phyloP scores from a whole-genome alignment of 1,284 basidiomycete genomes.

The Vanrija pseudolonga region DNA sequence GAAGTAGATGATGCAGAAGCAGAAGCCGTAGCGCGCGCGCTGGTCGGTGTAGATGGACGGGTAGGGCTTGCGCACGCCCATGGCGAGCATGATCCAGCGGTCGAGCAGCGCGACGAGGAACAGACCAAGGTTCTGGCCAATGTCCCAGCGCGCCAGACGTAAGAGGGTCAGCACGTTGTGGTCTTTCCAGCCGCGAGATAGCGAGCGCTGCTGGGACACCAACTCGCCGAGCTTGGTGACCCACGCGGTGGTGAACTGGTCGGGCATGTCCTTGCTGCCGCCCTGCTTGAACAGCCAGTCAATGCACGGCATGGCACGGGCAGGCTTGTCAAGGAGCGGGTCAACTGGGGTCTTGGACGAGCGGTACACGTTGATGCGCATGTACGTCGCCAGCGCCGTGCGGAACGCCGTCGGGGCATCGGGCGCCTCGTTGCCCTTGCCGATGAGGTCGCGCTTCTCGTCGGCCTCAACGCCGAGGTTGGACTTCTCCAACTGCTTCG shows the following conservation, averaged over 20 bases:
- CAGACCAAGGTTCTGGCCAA: conserved; percentile 8
- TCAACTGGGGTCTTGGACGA: not conserved
- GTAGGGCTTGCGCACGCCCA: conserved; percentile 5
- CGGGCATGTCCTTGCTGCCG: not conserved
- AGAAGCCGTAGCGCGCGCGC: conserved; percentile 12
- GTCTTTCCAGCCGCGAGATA: conserved; percentile 10
- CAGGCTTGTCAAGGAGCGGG: conserved; percentile 1
- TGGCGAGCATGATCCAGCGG: conserved; percentile 12
- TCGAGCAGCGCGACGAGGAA: conserved; percentile 14
- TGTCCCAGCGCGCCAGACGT: conserved; percentile 5
- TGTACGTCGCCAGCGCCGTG: not conserved
- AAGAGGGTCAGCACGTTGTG: conserved; percentile 11
- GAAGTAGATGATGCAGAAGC: conserved; percentile 15
- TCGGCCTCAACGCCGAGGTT: not conserved
- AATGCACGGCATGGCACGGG: conserved; percentile 2
- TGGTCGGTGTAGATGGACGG: conserved; percentile 5
- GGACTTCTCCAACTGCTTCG: not conserved
- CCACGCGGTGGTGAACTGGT: conserved; percentile 7
- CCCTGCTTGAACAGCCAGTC: conserved; percentile 10
- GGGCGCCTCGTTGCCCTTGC: not conserved
- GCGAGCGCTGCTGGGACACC: conserved; percentile 3
- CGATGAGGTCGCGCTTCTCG: not conserved
- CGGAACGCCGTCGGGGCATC: not conserved
- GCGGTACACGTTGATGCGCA: not conserved
- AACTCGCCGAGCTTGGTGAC: conserved; percentile 7